Percentiles rank a stretch among this genome's conserved stretches.
These are phyloP conservation scores for Tilletiopsis washingtonensis DNA, from an alignment of 1,284 basidiomycete species.

Conservation along the genomic window DNA sequence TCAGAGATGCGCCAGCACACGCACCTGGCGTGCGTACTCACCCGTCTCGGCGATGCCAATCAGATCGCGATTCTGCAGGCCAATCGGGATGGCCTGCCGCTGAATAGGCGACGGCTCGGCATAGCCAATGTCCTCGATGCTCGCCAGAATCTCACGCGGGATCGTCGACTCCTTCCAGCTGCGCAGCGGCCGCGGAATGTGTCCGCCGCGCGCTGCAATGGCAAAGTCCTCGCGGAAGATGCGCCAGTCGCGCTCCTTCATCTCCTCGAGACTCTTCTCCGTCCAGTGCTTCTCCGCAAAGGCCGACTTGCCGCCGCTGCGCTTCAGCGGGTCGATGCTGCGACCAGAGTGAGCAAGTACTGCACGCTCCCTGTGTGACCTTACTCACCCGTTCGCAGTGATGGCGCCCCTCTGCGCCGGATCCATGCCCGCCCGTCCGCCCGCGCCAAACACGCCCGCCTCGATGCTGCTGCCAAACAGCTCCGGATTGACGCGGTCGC, in stretches of 20 bases:
- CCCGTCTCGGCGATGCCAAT: constrained; percentile 96
- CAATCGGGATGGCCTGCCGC: constrained; percentile 94
- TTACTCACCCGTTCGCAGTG: no score
- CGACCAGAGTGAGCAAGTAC: not conserved
- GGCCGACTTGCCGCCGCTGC: constrained; percentile 67
- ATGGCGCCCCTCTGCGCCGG: constrained; percentile 13
- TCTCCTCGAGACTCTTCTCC: constrained; percentile 83
- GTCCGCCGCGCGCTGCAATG: constrained; percentile 78
- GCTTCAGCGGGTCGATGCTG: constrained; percentile 36
- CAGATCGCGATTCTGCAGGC: constrained; percentile 86
- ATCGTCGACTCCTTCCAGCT: constrained; percentile 85
- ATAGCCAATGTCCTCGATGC: constrained; percentile 86
- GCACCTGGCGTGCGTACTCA: no score
- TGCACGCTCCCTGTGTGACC: constrained; percentile 1
- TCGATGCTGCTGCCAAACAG: constrained; percentile 14
- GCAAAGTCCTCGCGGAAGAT: constrained; percentile 98
- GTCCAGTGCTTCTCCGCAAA: constrained; percentile 83
- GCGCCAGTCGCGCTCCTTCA: constrained; percentile 97
- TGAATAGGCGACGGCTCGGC: constrained; percentile 95
- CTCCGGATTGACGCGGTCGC: constrained; percentile 13
- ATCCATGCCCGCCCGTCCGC: constrained; percentile 24
- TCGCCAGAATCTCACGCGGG: constrained; percentile 66
- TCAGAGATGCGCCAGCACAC: no score
- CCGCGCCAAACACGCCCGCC: constrained; percentile 8
- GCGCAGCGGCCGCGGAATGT: constrained; percentile 83